Evolutionary conservation across 192 early-diverging fungal species (phyloP).

Genomic region (Coemansia sp.): DNA sequence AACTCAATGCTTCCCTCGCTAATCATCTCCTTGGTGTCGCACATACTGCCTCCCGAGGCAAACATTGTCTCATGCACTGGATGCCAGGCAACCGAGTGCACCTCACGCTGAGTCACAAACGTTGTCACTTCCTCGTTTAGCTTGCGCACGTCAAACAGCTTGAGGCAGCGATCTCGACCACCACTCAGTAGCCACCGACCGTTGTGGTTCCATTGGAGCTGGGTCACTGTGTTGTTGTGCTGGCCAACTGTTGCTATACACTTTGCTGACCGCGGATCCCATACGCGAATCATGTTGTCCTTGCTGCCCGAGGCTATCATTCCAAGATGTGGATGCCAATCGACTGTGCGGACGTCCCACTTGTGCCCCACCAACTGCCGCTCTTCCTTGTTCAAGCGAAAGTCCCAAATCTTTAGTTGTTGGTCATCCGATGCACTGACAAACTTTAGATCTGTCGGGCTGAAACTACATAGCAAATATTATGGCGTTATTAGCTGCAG

Average conservation of each 20-base stretch:
- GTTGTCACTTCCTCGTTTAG: conserved; percentile 83
- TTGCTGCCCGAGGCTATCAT: conserved; percentile 92
- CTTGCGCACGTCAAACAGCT: conserved; percentile 92
- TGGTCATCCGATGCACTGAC: conserved; percentile 95
- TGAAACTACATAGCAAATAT: conserved; percentile 71
- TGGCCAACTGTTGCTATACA: conserved; percentile 86
- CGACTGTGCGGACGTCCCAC: conserved; percentile 95
- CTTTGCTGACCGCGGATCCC: conserved; percentile 93
- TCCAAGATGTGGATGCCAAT: conserved; percentile 95
- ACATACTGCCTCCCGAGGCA: conserved; percentile 78
- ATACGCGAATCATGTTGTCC: conserved; percentile 93
- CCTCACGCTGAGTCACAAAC: conserved; percentile 88
- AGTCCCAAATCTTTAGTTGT: conserved; percentile 95
- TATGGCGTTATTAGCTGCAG: background rate
- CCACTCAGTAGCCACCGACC: conserved; percentile 95
- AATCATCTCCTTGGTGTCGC: conserved; percentile 68
- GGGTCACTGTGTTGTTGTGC: conserved; percentile 89
- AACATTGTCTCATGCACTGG: conserved; percentile 89
- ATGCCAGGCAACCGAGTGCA: conserved; percentile 91
- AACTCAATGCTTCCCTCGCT: conserved; percentile 48
- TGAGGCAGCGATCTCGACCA: conserved; percentile 85
- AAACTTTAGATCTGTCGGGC: conserved; percentile 89
- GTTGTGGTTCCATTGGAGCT: conserved; percentile 92
- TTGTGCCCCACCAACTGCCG: conserved; percentile 80
- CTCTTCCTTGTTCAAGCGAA: conserved; percentile 83